Conservation (phyloP, 768 basidiomycete genomes). For the Podaxis sp. region DNA sequence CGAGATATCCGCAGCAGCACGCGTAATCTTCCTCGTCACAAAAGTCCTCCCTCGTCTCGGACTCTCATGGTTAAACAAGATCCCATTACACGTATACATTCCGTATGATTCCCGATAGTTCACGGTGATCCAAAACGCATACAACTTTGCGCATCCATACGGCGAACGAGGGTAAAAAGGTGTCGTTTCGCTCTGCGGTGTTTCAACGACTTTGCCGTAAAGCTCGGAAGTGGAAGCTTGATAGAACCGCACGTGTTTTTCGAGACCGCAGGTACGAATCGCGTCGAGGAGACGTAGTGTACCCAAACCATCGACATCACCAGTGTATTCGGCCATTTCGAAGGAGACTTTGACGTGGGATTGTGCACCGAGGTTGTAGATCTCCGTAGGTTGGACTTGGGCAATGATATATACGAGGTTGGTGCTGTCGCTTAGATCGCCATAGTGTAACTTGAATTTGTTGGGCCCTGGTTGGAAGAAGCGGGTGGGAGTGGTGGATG, state of each 20-base stretch:
- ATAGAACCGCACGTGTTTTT: constrained; percentile 93
- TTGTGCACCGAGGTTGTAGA: constrained; percentile 98
- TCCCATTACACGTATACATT: constrained; percentile 96
- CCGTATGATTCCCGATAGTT: constrained; percentile 95
- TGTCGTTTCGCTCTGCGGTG: constrained; percentile 93
- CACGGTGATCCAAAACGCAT: constrained; percentile 87
- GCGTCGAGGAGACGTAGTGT: constrained; percentile 96
- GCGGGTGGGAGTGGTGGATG: background rate
- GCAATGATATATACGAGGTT: constrained; percentile 97
- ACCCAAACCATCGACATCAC: constrained; percentile 93
- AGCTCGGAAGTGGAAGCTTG: constrained; percentile 97
- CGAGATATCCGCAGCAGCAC: constrained; percentile 90
- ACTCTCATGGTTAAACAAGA: constrained; percentile 98
- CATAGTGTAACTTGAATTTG: constrained; percentile 86
- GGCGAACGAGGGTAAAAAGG: constrained; percentile 99
- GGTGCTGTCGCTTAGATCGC: constrained; percentile 93
- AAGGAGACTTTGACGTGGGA: constrained; percentile 99
- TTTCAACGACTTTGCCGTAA: constrained; percentile 95
- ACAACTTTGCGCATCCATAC: constrained; percentile 94
- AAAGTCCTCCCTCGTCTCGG: constrained; percentile 93
- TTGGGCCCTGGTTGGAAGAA: constrained; percentile 49
- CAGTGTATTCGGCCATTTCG: constrained; percentile 99
- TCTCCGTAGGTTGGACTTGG: constrained; percentile 91
- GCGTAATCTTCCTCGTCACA: constrained; percentile 92
- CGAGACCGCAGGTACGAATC: constrained; percentile 92